Base-by-base conservation (phyloP, 2,329 filamentous ascomycete species). In the Geoglossum cookeanum region DNA sequence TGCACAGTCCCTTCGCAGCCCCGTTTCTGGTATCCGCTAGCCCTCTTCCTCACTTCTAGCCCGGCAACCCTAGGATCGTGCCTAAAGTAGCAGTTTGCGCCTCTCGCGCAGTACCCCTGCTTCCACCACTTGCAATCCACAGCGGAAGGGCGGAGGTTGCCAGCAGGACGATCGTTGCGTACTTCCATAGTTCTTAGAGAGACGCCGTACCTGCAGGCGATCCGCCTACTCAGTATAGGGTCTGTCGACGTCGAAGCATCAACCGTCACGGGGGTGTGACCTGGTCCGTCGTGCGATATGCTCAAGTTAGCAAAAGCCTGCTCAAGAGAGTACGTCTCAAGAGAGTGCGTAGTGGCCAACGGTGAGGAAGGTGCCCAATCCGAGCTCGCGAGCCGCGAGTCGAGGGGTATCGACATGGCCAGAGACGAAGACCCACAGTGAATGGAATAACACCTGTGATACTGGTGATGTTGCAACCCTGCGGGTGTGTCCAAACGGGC, bases 101-200 rank as follows among this genome's bases (percentile, higher is more conserved):
- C 62, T 29, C 62, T 59, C 13, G 59, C 54, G 47, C 62, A 63
- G 58, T 61, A 63, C 2, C 62, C 62, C 7, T 57, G 57, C 44
- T 56, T 51, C 53, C 60, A 63, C 44, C 60, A 63, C 22, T 48
- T 58, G 35, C 62, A 63, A 29, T 53, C 49, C 5, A 53, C 49
- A 37, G 27, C 49, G 17, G 49, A 53, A 3, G 49, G 49, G 33
- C 9, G 49, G 33, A 53, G 49, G 33, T 53, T 53, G 4, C 49
- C 30, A n/a, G 17, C 30, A 32, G 49, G 49, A n/a, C 49, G 49
- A 35, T 35, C 42, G 17, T 45, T 17, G n/a, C 42, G 42, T 13
- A 6, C 13, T 45, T 45, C 42, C 42, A 42, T 15, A 15, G 13
- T 15, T 11, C 9, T 42, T 11, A 15, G n/a, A 11, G 39, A 4